Conservation (phyloP, 768 basidiomycete genomes). For the Amanita inopinata region DNA sequence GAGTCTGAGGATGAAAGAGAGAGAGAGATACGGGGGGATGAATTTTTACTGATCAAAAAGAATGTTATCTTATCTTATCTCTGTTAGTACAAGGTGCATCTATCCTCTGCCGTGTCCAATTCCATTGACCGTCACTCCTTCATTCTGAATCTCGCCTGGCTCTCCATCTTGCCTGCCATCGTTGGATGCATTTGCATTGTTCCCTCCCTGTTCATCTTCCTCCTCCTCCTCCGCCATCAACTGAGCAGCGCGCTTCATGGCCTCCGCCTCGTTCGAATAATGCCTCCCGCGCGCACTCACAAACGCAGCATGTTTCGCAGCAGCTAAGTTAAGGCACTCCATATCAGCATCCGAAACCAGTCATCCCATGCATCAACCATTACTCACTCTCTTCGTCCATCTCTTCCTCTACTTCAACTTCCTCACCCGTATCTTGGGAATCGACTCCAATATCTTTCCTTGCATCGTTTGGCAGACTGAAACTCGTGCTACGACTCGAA, state of each 20-base stretch:
- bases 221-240: slow-evolving; percentile 55
- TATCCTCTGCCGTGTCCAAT: slow-evolving; percentile 12
- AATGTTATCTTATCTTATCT: slow-evolving; percentile 10
- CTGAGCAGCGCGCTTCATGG: slow-evolving; percentile 74
- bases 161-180: slow-evolving; percentile 16
- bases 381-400: slow-evolving; percentile 82
- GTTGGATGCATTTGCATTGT: slow-evolving; percentile 16
- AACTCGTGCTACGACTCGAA: slow-evolving; percentile 76
- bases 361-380: too few relatives aligned
- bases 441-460: slow-evolving; percentile 47
- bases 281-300: slow-evolving; percentile 73
- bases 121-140: slow-evolving; percentile 20
- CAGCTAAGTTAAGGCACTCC: slow-evolving; percentile 36
- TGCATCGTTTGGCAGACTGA: slow-evolving; percentile 67
- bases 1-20: background rate
- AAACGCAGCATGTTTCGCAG: slow-evolving; percentile 75
- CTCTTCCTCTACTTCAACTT: slow-evolving; percentile 68
- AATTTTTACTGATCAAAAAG: background rate
- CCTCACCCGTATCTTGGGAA: slow-evolving; percentile 52
- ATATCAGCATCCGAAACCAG: background rate
- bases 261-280: slow-evolving; percentile 87
- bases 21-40: background rate
- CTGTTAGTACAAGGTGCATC: background rate
- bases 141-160: slow-evolving; percentile 5
- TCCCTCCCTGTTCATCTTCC: slow-evolving; percentile 30